Evolutionary conservation across 2,329 filamentous ascomycete species (phyloP).

Genomic region (Clonostachys rosea): DNA sequence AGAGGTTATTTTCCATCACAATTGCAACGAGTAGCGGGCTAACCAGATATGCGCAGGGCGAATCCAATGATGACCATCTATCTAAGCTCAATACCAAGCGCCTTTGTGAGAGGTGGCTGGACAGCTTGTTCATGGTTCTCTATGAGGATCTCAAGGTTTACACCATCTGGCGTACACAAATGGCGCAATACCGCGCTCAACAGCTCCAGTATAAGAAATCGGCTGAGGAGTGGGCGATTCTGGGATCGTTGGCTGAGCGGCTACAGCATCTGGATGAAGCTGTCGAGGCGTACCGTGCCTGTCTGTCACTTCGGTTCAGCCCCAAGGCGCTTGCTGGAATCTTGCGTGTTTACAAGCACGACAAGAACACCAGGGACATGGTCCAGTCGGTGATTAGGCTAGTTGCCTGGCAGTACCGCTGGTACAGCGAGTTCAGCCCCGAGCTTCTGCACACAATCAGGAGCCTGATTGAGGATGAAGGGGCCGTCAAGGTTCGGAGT

Average conservation of each 20-base stretch:
- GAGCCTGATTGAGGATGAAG: conserved; percentile 93
- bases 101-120: conserved; percentile 94
- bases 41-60: conserved; percentile 36
- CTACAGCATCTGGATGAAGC: conserved; percentile 90
- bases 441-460: conserved; percentile 83
- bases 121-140: conserved; percentile 98
- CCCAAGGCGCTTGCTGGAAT: conserved; percentile 89
- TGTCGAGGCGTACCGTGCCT: conserved; percentile 87
- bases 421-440: conserved; percentile 99
- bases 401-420: conserved; percentile 97
- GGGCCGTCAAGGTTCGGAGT: conserved; percentile 92
- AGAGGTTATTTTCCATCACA: not conserved
- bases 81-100: conserved; percentile 96
- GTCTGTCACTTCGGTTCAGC: conserved; percentile 82
- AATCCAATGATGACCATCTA: conserved; percentile 66
- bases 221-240: conserved; percentile 96
- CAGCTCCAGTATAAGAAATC: conserved; percentile 95
- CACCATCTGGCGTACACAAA: conserved; percentile 98
- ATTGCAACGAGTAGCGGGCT: not conserved
- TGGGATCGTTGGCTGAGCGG: conserved; percentile 87
- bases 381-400: conserved; percentile 84
- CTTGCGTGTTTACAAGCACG: conserved; percentile 71
- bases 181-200: conserved; percentile 91
- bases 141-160: conserved; percentile 98
- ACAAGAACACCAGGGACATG: conserved; percentile 74